A percentile compares a stretch with the other conserved stretches of the same genome.
These are phyloP conservation scores for Paraconiothyrium sp. DNA, from an alignment of 2,329 filamentous ascomycete species.

Conservation along the genomic window DNA sequence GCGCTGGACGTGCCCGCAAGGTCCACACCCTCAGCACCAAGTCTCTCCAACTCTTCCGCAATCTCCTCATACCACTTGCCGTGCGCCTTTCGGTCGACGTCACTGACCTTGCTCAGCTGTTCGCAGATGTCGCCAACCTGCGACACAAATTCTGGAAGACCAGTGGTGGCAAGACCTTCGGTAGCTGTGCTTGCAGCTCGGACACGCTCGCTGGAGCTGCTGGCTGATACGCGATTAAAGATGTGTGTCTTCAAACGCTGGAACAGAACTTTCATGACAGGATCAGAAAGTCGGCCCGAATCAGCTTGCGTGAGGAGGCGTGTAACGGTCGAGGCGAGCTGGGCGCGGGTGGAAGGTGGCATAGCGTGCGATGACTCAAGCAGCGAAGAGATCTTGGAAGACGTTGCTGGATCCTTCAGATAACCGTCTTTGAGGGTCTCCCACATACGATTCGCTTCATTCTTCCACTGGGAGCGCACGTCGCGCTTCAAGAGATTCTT, in stretches of 20 bases:
- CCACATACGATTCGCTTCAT: constrained; percentile 76
- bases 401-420: constrained; percentile 61
- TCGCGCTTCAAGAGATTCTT: constrained; percentile 87
- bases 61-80: constrained; percentile 76
- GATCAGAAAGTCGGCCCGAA: constrained; percentile 63
- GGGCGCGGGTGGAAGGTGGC: constrained; percentile 56
- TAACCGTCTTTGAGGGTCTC: constrained; percentile 71
- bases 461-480: constrained; percentile 79
- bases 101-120: constrained; percentile 70
- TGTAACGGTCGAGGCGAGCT: constrained; percentile 55
- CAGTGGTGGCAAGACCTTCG: constrained; percentile 74
- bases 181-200: constrained; percentile 73
- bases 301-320: constrained; percentile 64
- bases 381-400: constrained; percentile 57
- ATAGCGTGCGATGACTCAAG: constrained; percentile 62
- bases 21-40: constrained; percentile 44
- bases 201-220: constrained; percentile 74
- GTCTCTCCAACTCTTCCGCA: constrained; percentile 62
- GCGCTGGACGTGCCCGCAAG: constrained; percentile 35
- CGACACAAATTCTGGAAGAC: constrained; percentile 77
- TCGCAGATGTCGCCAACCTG: constrained; percentile 76
- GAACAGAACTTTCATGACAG: constrained; percentile 73
- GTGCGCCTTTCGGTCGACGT: constrained; percentile 74
- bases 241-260: constrained; percentile 74
- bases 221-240: constrained; percentile 69